Conservation (phyloP, 2,329 filamentous ascomycete genomes). For the Stagonosporopsis cucurbitacearum region DNA sequence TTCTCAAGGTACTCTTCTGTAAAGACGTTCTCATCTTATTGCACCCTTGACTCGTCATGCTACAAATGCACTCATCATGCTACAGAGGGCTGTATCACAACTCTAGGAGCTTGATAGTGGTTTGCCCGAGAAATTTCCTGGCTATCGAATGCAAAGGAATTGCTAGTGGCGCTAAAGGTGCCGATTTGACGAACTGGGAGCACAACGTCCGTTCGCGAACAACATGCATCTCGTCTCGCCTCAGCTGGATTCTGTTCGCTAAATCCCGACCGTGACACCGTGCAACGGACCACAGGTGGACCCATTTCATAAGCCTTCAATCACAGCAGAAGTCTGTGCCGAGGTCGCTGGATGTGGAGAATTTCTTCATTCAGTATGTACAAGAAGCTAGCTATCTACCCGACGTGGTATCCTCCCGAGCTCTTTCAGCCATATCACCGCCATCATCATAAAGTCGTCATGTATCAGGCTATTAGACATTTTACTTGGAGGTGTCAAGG, state of each 20-base stretch:
- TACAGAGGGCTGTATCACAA: neutral
- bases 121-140: neutral
- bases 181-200: neutral
- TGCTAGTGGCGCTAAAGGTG: slow-evolving; percentile 1
- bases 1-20: neutral
- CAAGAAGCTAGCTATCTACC: slow-evolving; percentile 11
- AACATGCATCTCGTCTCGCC: neutral
- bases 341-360: neutral
- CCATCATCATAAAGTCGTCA: neutral
- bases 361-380: slow-evolving; percentile 7
- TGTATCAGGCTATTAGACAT: neutral
- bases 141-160: neutral
- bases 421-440: slow-evolving; percentile 10
- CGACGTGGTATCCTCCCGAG: slow-evolving; percentile 3
- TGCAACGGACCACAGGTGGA: neutral
- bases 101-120: neutral
- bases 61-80: neutral
- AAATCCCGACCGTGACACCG: too few species aligned
- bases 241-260: neutral
- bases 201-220: neutral
- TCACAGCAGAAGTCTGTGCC: neutral
- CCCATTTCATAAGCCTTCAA: neutral
- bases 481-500: slow-evolving; percentile 66
- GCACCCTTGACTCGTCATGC: neutral
- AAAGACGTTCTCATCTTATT: neutral